Base-by-base conservation (phyloP, 2,329 filamentous ascomycete species). In the Emmonsiellopsis sp. region DNA sequence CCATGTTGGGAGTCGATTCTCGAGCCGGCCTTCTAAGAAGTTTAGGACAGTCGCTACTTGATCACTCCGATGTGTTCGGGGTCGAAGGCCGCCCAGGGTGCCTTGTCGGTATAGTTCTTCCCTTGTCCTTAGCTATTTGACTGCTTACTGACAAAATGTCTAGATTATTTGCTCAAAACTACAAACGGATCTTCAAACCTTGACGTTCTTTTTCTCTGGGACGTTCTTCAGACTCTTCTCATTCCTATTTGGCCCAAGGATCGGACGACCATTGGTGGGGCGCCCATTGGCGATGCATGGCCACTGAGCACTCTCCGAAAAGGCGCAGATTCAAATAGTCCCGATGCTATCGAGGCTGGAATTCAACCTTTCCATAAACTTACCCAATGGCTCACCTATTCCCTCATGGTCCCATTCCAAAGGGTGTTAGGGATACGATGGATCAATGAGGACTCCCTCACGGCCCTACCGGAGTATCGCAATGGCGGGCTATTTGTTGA, bases 331-430 rank as follows among this genome's bases (percentile, higher is more conserved):
- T 2, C 53, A 53, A 1, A 55, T 49, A 31, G 33, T 50, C 56
- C 56, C 48, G 37, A 53, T 47, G 42, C 13, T 9, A 37, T 44
- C 27, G 31, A 17, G 5, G 17, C 48, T 60, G n/a, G 55, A 53
- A 9, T 80, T 10, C 73, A 77, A 5, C 77, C 77, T 0, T 79
- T 80, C 61, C 80, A 83, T 62, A 82, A 82, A 58, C 74, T 87
- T 7, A 87, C 85, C 0, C 85, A 88, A 63, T 88, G 85, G 85
- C 76, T 88, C 5, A 80, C 79, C 1, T 88, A 88, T 66, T 87
- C 84, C 0, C 72, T 88, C 6, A 87, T 85, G 71, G 83, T 87
- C 3, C 79, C 80, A 0, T 82, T 84, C 60, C 72, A 76, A 47
- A 73, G 74, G 2, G 65, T 82, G 1, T 68, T 84, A 8, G 72